These are phyloP conservation scores for Yamadazyma dendronema DNA, from an alignment of 1,139 yeast species.

Conservation along the genomic window DNA sequence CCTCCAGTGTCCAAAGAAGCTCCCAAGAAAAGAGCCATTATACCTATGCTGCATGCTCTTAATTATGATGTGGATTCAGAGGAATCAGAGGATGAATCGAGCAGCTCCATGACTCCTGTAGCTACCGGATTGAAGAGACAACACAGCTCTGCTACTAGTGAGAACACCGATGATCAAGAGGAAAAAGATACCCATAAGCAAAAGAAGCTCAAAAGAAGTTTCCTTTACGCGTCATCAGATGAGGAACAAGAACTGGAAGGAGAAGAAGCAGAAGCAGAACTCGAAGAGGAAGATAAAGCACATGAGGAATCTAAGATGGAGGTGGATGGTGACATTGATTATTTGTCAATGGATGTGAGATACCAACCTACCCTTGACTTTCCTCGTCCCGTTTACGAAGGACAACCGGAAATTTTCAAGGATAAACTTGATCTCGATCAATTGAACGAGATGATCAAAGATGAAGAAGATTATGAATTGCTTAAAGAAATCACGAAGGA, in stretches of 20 bases:
- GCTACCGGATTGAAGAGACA: conserved; percentile 28
- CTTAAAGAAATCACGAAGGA: conserved; percentile 45
- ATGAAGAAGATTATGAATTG: conserved; percentile 67
- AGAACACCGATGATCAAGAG: conserved; percentile 30
- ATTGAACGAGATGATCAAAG: conserved; percentile 58
- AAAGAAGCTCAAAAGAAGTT: conserved; percentile 20
- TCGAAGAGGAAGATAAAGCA: conserved; percentile 7
- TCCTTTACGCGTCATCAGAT: conserved; percentile 34
- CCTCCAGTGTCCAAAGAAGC: conserved; percentile 10
- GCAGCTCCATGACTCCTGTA: conserved; percentile 43
- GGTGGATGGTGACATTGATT: conserved; percentile 12
- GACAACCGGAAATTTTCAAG: conserved; percentile 23
- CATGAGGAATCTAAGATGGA: conserved; percentile 13
- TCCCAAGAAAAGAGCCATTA: conserved; percentile 25
- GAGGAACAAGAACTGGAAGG: conserved; percentile 24
- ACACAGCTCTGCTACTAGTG: conserved; percentile 25
- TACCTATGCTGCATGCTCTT: conserved; percentile 75
- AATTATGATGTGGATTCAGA: conserved; percentile 48
- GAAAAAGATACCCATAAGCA: conserved; percentile 17
- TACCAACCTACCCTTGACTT: conserved; percentile 44
- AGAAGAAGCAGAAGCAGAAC: conserved; percentile 9
- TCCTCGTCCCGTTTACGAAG: conserved; percentile 55
- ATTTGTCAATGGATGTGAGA: conserved; percentile 27
- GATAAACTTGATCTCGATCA: conserved; percentile 43
- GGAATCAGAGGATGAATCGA: conserved; percentile 46